Evolutionary conservation across 257 asterid genomes (phyloP).

Genomic region (Galeopsis tetrahit): DNA sequence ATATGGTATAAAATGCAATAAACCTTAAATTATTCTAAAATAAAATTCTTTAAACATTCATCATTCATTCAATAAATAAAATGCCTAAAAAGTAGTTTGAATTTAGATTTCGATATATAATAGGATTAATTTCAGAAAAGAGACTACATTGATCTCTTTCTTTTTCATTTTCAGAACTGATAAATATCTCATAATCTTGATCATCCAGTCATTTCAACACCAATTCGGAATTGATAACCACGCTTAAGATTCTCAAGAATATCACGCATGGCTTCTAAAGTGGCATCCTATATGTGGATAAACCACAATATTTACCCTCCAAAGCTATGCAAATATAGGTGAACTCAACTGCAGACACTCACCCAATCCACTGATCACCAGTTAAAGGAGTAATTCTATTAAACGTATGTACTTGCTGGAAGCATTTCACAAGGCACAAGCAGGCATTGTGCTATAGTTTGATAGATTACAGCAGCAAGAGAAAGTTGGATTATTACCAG

Average conservation of each 20-base stretch:
- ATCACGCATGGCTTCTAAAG: neutral
- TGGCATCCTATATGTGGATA: neutral
- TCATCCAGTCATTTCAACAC: neutral
- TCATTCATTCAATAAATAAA: neutral
- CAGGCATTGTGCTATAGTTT: neutral
- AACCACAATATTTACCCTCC: neutral
- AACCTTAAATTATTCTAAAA: neutral
- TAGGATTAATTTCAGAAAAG: neutral
- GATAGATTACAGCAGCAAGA: neutral
- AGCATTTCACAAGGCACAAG: neutral
- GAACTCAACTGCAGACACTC: neutral
- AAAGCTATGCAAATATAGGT: neutral
- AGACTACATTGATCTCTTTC: slow-evolving; percentile 2
- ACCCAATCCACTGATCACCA: neutral
- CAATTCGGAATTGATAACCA: neutral
- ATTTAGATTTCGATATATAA: neutral
- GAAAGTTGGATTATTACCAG: neutral
- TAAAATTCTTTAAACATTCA: neutral
- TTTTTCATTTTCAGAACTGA: neutral
- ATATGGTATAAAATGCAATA: neutral
- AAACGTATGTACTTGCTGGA: neutral
- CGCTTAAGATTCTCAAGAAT: neutral
- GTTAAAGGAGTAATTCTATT: neutral
- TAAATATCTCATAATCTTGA: neutral
- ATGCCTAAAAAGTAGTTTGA: neutral